Percentiles rank a stretch among this genome's conserved stretches.
Conservation (phyloP, 495 filamentous ascomycete species). For the Chaetomium fimeti region DNA sequence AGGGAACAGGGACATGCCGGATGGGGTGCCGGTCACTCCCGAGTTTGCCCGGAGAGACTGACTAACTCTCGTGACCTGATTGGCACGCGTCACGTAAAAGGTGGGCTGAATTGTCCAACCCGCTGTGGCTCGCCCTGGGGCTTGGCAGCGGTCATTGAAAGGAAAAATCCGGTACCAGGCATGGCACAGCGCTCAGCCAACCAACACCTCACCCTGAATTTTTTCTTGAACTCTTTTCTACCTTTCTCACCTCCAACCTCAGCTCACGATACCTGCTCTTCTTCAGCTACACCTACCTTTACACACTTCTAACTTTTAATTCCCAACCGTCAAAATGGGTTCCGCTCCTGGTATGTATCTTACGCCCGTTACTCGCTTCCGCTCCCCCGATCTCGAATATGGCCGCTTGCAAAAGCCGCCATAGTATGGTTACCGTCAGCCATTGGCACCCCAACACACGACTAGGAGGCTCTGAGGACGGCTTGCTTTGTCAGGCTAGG, state of each 20-base stretch:
- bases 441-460: constrained; percentile 22
- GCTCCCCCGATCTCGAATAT: constrained; percentile 1
- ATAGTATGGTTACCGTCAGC: constrained; percentile 7
- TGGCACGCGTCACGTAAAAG: constrained; percentile 14
- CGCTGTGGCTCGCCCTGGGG: constrained; percentile 30
- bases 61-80: constrained; percentile 29
- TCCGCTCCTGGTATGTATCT: constrained; percentile 44
- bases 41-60: constrained; percentile 31
- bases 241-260: constrained; percentile 12
- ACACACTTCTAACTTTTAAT: constrained; percentile 7
- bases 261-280: constrained; percentile 16
- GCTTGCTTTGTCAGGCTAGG: neutral
- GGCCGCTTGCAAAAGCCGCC: neutral
- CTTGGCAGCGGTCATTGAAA: constrained; percentile 33
- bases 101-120: constrained; percentile 16
- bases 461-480: neutral
- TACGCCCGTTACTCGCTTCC: constrained; percentile 9
- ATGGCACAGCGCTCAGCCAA: constrained; percentile 14
- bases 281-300: constrained; percentile 12
- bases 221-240: constrained; percentile 29
- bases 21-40: constrained; percentile 29
- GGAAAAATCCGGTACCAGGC: constrained; percentile 22
- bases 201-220: constrained; percentile 23
- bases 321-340: constrained; percentile 44
- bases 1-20: constrained; percentile 11